Conservation (phyloP, 2,329 filamentous ascomycete genomes). For the Colletotrichum ledebouriae region DNA sequence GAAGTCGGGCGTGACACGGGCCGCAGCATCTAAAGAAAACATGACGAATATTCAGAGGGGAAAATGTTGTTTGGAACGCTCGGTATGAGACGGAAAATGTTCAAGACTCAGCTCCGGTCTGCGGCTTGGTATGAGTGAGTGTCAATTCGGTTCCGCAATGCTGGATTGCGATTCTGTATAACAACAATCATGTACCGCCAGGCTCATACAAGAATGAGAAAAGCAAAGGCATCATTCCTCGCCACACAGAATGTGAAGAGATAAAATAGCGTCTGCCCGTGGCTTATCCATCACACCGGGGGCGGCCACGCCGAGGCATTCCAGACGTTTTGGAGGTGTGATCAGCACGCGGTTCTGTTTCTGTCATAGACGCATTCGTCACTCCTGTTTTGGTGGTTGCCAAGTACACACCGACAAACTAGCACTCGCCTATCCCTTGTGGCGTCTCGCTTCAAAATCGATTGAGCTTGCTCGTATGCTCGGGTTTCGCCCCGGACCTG, state of each 20-base stretch:
- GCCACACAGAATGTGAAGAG: not conserved
- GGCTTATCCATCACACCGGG: not conserved
- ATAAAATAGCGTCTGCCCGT: not conserved
- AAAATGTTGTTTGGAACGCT: not conserved
- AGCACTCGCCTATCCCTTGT: not conserved
- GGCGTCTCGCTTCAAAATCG: not conserved
- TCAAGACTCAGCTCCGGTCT: not conserved
- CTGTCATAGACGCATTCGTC: constrained; percentile 10
- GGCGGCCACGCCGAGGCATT: not conserved
- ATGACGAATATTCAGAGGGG: not conserved
- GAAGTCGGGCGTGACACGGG: constrained; percentile 49
- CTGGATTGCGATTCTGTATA: not conserved
- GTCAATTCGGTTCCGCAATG: not conserved
- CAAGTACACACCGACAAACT: not conserved
- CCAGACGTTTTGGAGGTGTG: too few relatives aligned
- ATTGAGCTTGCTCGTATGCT: not conserved
- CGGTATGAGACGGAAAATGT: constrained; percentile 11
- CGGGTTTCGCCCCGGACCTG: constrained; percentile 10
- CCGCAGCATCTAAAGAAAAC: constrained; percentile 48
- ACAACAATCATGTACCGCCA: constrained; percentile 1
- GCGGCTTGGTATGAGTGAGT: not conserved
- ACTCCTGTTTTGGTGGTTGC: not conserved
- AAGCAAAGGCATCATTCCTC: constrained; percentile 1
- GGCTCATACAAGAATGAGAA: constrained; percentile 5
- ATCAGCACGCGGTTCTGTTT: constrained; percentile 6